Conservation (phyloP, 805 yeast species). For the Kodamaea fukazawae region DNA sequence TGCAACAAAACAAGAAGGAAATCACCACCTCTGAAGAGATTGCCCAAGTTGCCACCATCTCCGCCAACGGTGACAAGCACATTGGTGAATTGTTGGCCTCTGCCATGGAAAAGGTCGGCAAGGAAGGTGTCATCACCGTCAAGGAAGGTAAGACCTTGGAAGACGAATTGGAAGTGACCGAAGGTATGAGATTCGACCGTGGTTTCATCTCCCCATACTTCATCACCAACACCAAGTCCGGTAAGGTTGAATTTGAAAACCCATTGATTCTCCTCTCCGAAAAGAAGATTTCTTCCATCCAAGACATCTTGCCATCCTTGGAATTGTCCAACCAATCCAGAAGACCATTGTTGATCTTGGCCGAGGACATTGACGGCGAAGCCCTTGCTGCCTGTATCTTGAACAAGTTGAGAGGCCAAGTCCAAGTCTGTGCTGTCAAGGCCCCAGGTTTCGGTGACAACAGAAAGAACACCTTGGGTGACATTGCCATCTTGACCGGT, state of each 20-base stretch:
- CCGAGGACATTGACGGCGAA: conserved; percentile 97
- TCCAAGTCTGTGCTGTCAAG: conserved; percentile 94
- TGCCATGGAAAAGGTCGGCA: conserved; percentile 98
- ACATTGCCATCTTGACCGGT: conserved; percentile 90
- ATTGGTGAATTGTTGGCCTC: conserved; percentile 87
- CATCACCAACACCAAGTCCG: conserved; percentile 87
- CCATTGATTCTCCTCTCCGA: conserved; percentile 86
- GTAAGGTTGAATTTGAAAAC: conserved; percentile 93
- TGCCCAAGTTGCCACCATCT: conserved; percentile 96
- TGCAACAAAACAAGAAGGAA: conserved; percentile 84
- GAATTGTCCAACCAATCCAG: conserved; percentile 90
- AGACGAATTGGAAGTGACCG: conserved; percentile 92
- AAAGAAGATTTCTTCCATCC: conserved; percentile 87
- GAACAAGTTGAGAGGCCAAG: conserved; percentile 97
- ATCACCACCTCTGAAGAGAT: conserved; percentile 92
- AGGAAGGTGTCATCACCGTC: conserved; percentile 97
- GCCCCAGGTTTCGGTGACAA: conserved; percentile 99
- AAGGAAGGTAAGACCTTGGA: conserved; percentile 96
- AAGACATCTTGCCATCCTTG: conserved; percentile 88
- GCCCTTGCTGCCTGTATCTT: conserved; percentile 97
- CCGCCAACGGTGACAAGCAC: conserved; percentile 94
- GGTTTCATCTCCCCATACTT: conserved; percentile 97
- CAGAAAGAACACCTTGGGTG: conserved; percentile 94
- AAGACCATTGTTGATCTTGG: conserved; percentile 88
- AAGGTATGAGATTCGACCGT: conserved; percentile 98